Evolutionary conservation across 768 basidiomycete species (phyloP), one percentile per base, ranked within the genome.

Genomic region (Kockovaella imperatae): DNA sequence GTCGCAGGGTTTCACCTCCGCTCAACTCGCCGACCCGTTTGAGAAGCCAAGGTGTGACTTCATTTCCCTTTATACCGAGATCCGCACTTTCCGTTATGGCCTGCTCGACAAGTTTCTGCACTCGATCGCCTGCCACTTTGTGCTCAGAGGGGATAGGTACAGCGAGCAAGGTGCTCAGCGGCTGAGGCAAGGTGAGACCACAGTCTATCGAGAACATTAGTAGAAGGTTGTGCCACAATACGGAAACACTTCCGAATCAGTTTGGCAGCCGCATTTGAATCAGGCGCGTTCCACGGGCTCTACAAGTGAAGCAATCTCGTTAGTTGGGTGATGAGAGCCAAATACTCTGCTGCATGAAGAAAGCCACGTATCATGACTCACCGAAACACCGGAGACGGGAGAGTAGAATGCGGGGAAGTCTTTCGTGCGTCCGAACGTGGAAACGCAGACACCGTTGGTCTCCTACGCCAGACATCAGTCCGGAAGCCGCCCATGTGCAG

Each of bases 341-440:
- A n/a, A n/a, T n/a, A n/a, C n/a, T n/a, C n/a, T n/a, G n/a, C n/a
- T n/a, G n/a, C n/a, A n/a, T n/a, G n/a, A n/a, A n/a, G n/a, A n/a
- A n/a, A n/a, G n/a, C n/a, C n/a, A n/a, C n/a, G n/a, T n/a, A n/a
- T n/a, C n/a, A n/a, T n/a, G 32, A 50, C 72, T 52, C 51, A 83
- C 87, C 75, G 84, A 75, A 66, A 83, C 82, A 1, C 93, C 93
- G 54, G 87, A 90, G 42, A 74, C 75, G 15, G 84, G 83, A 11
- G 81, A 79, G 68, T 89, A 99, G 74, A 99, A 99, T 0, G 91
- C 95, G 2, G 95, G 95, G 58, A 97, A 97, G 57, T 90, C 86
- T 15, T 78, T 75, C 0, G 82, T 80, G 36, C 78, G 62, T 1
- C 81, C 80, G 58, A 86, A 91, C 0, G 87, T 79, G 3, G 91